Evolutionary conservation across 169 alveolate genomes (phyloP).

Genomic region (Cryptosporidium sp.): DNA sequence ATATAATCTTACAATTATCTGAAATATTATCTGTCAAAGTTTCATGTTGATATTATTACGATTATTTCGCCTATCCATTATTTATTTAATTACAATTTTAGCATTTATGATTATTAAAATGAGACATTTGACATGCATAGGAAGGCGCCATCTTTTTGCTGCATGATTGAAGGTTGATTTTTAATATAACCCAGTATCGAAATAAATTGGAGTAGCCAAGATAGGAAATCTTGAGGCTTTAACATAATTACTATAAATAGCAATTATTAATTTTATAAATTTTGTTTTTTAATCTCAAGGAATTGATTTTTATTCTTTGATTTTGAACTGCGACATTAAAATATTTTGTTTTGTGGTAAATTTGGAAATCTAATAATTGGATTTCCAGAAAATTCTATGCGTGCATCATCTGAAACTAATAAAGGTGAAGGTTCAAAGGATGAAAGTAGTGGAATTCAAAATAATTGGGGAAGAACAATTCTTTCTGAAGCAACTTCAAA

Average conservation of each 20-base stretch:
- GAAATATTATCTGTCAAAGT: background rate
- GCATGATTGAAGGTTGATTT: slow-evolving; percentile 33
- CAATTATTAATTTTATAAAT: background rate
- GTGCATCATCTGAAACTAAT: slow-evolving; percentile 26
- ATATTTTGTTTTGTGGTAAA: background rate
- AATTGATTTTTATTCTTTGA: background rate
- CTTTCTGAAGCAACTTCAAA: slow-evolving; percentile 57
- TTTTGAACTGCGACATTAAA: background rate
- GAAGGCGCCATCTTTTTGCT: slow-evolving; percentile 16
- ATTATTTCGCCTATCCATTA: background rate
- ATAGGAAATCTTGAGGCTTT: background rate
- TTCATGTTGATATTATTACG: too few species aligned
- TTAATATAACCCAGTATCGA: background rate
- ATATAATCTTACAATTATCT: background rate
- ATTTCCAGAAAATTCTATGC: slow-evolving; percentile 18
- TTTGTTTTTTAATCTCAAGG: background rate
- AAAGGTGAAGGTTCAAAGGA: slow-evolving; percentile 27
- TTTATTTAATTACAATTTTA: background rate
- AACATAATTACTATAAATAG: background rate
- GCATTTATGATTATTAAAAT: background rate
- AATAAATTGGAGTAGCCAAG: slow-evolving; percentile 4
- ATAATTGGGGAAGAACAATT: slow-evolving; percentile 47
- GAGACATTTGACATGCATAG: slow-evolving; percentile 38
- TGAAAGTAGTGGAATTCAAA: slow-evolving; percentile 10
- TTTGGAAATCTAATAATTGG: background rate